A percentile compares a stretch with the other conserved stretches of the same genome.
These are phyloP conservation scores for Straminergon stramineum DNA, from an alignment of 225 moss, liverwort and hornwort genomes.

Conservation along the genomic window DNA sequence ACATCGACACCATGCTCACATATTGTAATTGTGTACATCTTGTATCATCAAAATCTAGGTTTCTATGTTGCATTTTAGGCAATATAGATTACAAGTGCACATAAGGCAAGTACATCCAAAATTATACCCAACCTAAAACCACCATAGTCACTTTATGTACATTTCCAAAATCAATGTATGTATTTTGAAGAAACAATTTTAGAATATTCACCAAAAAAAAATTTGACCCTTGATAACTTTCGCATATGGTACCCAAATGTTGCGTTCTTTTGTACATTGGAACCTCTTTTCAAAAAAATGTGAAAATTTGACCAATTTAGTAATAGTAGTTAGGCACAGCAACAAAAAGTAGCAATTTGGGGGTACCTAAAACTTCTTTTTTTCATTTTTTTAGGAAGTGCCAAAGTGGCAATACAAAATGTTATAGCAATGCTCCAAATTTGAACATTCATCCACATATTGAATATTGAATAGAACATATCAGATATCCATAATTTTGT, in stretches of 20 bases:
- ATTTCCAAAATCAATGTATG: not conserved
- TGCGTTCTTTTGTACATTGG: not conserved
- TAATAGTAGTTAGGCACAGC: not conserved
- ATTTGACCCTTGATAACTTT: not conserved
- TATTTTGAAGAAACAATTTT: not conserved
- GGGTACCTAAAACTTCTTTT: too few relatives aligned
- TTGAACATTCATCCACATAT: too few relatives aligned
- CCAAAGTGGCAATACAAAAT: too few relatives aligned
- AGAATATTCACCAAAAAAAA: not conserved
- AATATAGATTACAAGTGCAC: not conserved
- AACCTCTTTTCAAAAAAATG: not conserved
- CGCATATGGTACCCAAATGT: not conserved
- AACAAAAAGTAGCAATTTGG: not conserved
- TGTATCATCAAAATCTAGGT: not conserved
- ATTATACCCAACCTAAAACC: rapidly evolving
- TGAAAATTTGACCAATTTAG: not conserved
- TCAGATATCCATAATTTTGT: too few relatives aligned
- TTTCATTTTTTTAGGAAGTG: too few relatives aligned
- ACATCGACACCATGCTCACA: not conserved
- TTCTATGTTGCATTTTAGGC: not conserved
- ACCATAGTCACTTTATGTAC: not conserved
- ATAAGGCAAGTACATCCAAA: not conserved
- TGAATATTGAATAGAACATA: too few relatives aligned
- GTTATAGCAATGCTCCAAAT: too few relatives aligned
- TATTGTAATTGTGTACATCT: not conserved